These are phyloP conservation scores for Penicillium sp. DNA, from an alignment of 2,329 filamentous ascomycete species.

Conservation along the genomic window DNA sequence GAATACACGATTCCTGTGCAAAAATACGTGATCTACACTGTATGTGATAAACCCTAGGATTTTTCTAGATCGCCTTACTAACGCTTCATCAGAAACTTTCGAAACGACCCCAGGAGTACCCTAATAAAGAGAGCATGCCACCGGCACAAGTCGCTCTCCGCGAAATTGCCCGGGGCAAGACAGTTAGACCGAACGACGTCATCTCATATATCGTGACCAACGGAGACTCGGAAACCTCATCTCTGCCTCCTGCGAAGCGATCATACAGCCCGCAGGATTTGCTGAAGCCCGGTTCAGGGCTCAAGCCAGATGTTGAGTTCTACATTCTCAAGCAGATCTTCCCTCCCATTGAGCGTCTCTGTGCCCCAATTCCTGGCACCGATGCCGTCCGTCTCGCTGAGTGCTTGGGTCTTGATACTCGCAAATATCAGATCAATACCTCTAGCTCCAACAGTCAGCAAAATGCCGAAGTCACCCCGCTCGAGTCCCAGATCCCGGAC, in stretches of 20 bases:
- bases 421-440: slow-evolving; percentile 75
- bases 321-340: slow-evolving; percentile 98
- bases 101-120: slow-evolving; percentile 89
- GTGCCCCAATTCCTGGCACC: slow-evolving; percentile 90
- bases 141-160: slow-evolving; percentile 93
- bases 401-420: slow-evolving; percentile 86
- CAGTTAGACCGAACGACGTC: slow-evolving; percentile 88
- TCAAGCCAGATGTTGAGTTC: slow-evolving; percentile 92
- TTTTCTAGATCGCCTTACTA: slow-evolving; percentile 8
- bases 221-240: slow-evolving; percentile 61
- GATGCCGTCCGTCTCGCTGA: slow-evolving; percentile 87
- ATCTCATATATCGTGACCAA: slow-evolving; percentile 90
- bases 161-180: slow-evolving; percentile 82
- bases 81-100: slow-evolving; percentile 68
- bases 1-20: slow-evolving; percentile 69
- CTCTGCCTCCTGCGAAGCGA: slow-evolving; percentile 73
- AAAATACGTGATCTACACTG: slow-evolving; percentile 96
- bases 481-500: slow-evolving; percentile 93
- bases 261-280: slow-evolving; percentile 86
- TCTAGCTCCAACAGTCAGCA: slow-evolving; percentile 53
- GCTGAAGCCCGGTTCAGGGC: slow-evolving; percentile 69
- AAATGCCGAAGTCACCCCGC: slow-evolving; percentile 75
- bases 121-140: slow-evolving; percentile 91
- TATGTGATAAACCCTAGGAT: slow-evolving; percentile 31
- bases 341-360: slow-evolving; percentile 94